Evolutionary conservation across 768 basidiomycete genomes (phyloP).

Genomic region (Terana coerulea): DNA sequence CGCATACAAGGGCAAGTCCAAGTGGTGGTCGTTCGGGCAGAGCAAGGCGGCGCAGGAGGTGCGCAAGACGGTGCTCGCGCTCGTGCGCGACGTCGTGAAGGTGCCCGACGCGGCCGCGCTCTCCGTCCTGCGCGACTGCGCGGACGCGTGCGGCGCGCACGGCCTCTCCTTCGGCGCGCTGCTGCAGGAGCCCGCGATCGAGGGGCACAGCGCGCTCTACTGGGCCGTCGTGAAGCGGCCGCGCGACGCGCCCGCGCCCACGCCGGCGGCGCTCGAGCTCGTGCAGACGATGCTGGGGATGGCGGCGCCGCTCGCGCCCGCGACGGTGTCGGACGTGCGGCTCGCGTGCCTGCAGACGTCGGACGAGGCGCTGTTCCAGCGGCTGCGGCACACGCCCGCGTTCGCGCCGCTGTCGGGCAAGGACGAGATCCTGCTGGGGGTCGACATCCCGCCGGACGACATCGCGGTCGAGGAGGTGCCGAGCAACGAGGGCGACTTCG

Average conservation of each 20-base stretch:
- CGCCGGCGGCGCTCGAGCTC: conserved; percentile 25
- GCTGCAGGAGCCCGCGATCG: conserved; percentile 61
- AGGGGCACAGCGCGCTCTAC: conserved; percentile 63
- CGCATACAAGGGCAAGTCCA: not conserved
- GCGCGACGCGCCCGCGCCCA: conserved; percentile 18
- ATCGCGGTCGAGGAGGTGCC: conserved; percentile 50
- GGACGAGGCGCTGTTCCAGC: conserved; percentile 59
- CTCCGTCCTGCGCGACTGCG: conserved; percentile 58
- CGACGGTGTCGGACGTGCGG: conserved; percentile 58
- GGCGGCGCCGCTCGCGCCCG: conserved; percentile 39
- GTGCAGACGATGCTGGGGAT: conserved; percentile 51
- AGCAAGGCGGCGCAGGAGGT: conserved; percentile 42
- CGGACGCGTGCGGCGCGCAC: conserved; percentile 51
- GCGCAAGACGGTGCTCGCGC: conserved; percentile 45
- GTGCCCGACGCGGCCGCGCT: conserved; percentile 21
- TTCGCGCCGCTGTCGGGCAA: conserved; percentile 49
- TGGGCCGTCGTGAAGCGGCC: conserved; percentile 69
- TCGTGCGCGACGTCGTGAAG: conserved; percentile 48
- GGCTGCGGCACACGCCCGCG: conserved; percentile 47
- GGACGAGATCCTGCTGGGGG: conserved; percentile 43
- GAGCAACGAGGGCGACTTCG: conserved; percentile 52
- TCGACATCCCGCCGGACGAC: conserved; percentile 36
- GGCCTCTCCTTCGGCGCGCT: conserved; percentile 48
- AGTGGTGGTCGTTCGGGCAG: conserved; percentile 17
- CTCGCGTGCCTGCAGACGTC: conserved; percentile 62